Percentiles rank a stretch among this genome's conserved stretches.
These are phyloP conservation scores for Trametes polyzona DNA, from an alignment of 1,284 basidiomycete genomes.

Conservation along the genomic window DNA sequence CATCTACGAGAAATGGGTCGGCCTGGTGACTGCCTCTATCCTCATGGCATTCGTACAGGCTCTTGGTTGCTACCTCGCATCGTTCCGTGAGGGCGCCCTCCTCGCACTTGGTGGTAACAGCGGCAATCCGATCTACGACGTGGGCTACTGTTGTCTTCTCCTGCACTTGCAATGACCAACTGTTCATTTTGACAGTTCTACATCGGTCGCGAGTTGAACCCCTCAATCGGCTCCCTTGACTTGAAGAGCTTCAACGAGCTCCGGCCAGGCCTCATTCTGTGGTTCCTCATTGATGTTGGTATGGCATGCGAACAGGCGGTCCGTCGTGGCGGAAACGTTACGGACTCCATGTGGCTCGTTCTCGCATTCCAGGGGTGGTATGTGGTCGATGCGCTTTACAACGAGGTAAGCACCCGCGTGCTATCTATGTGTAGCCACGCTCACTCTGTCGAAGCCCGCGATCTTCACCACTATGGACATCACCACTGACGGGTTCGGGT, in stretches of 20 bases:
- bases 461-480: constrained; percentile 98
- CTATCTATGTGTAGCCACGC: too few species aligned
- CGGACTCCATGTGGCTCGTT: constrained; percentile 93
- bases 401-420: constrained; percentile 65
- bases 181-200: constrained; percentile 73
- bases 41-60: constrained; percentile 82
- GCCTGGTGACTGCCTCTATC: constrained; percentile 85
- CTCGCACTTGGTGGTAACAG: constrained; percentile 93
- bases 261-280: constrained; percentile 94
- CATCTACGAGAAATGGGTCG: constrained; percentile 91
- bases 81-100: constrained; percentile 71
- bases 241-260: constrained; percentile 98
- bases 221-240: constrained; percentile 86
- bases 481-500: constrained; percentile 97
- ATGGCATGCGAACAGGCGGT: constrained; percentile 92
- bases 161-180: constrained; percentile 6
- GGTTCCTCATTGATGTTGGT: constrained; percentile 90
- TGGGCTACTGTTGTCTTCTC: constrained; percentile 43
- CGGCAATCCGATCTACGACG: constrained; percentile 90
- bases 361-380: constrained; percentile 89
- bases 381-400: constrained; percentile 84
- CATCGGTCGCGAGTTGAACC: constrained; percentile 96
- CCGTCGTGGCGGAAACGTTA: constrained; percentile 76
- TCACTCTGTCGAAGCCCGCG: constrained; percentile 54
- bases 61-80: constrained; percentile 72